Evolutionary conservation across 169 alveolate species (phyloP).

Genomic region (Eimeria necatrix): DNA sequence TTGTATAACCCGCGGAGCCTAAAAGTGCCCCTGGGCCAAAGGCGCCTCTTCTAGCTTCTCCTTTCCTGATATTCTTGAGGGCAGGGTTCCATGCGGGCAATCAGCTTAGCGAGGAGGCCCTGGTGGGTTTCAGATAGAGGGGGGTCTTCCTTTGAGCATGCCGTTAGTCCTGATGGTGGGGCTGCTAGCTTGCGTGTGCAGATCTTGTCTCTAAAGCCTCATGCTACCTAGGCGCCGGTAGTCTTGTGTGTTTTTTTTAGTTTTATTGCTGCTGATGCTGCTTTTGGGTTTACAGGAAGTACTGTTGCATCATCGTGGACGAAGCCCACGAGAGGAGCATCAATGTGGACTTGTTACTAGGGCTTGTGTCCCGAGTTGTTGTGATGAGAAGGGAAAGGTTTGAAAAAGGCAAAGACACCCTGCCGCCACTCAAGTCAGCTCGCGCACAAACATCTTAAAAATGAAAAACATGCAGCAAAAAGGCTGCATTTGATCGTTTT

Average conservation of each 20-base stretch:
- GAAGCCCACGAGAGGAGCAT: slow-evolving; percentile 99
- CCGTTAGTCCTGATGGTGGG: background rate
- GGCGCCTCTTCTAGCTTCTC: background rate
- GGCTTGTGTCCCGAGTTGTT: slow-evolving; percentile 97
- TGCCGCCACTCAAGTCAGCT: slow-evolving; percentile 83
- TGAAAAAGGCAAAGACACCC: slow-evolving; percentile 75
- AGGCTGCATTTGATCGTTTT: background rate
- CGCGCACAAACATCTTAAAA: background rate
- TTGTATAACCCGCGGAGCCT: background rate
- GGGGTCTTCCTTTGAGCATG: background rate
- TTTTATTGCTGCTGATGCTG: background rate
- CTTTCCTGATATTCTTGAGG: background rate
- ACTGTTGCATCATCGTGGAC: slow-evolving; percentile 98
- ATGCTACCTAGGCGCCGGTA: background rate
- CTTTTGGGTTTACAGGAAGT: slow-evolving; percentile 87
- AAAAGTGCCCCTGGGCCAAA: background rate
- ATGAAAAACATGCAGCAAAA: background rate
- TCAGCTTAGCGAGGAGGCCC: too few species aligned
- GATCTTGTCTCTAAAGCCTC: background rate
- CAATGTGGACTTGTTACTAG: slow-evolving; percentile 98
- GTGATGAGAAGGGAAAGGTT: slow-evolving; percentile 86
- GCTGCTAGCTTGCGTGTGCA: background rate
- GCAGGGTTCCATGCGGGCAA: too few species aligned
- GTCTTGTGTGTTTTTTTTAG: background rate
- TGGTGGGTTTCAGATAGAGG: background rate